phyloP scores from a whole-genome alignment of 2,329 filamentous ascomycete genomes.

The Dothiorella sarmentorum region DNA sequence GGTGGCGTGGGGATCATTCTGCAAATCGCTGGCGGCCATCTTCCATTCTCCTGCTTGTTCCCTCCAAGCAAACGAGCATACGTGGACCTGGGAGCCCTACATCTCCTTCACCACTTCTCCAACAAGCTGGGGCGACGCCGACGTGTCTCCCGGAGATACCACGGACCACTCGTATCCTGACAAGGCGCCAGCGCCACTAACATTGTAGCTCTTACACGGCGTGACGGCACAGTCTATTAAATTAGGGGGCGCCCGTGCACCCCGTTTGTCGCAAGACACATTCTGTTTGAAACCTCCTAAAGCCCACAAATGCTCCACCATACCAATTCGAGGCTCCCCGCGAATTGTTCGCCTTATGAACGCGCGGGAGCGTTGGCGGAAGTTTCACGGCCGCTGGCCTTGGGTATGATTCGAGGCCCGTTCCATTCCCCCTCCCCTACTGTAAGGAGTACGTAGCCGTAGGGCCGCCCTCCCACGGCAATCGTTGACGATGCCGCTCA shows the following conservation, averaged over 20 bases:
- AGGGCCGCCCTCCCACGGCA: not conserved
- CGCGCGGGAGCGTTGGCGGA: no score
- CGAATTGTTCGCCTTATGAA: not conserved
- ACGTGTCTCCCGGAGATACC: not conserved
- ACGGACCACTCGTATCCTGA: conserved; percentile 1
- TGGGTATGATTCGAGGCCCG: conserved; percentile 8
- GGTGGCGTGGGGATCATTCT: not conserved
- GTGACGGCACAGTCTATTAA: not conserved
- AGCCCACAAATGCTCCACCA: not conserved
- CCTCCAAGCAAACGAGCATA: not conserved
- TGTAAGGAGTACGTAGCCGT: not conserved
- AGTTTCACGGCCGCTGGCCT: no score
- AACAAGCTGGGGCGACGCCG: no score
- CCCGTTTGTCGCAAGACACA: not conserved
- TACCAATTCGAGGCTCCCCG: conserved; percentile 1
- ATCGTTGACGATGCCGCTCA: no score
- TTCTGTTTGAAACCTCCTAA: conserved; percentile 1
- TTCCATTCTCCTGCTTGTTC: not conserved
- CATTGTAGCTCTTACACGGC: not conserved
- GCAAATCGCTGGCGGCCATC: not conserved
- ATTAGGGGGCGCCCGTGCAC: conserved; percentile 1
- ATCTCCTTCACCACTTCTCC: no score
- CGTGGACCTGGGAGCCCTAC: no score
- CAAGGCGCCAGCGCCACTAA: not conserved
- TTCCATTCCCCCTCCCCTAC: not conserved